Conservation (phyloP, 176 grass and related monocot species). For the Urochloa ruziziensis region DNA sequence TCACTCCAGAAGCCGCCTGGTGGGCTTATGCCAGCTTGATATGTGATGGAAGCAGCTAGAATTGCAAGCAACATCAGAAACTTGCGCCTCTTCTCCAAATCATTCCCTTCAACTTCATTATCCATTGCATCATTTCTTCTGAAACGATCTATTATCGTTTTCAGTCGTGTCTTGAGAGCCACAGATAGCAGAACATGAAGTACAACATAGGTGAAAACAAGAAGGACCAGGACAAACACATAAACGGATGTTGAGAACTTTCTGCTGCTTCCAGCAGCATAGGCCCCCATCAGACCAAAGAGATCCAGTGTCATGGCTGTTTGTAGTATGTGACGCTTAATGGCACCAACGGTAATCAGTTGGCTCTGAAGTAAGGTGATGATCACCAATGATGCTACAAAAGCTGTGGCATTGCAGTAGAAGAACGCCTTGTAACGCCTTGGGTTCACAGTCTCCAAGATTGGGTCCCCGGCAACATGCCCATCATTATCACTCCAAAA, state of each 20-base stretch:
- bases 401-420: conserved; percentile 56
- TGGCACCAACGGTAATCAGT: conserved; percentile 3
- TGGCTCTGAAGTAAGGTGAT: conserved; percentile 49
- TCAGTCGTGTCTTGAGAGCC: neutral
- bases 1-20: conserved; percentile 47
- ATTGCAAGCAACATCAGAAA: too few relatives aligned
- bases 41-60: conserved; percentile 35
- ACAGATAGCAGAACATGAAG: conserved; percentile 38
- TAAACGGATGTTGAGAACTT: conserved; percentile 35
- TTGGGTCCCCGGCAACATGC: conserved; percentile 22
- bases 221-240: conserved; percentile 27
- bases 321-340: conserved; percentile 40
- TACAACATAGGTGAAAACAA: conserved; percentile 38
- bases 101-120: neutral
- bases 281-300: conserved; percentile 61
- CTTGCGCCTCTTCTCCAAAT: conserved; percentile 5
- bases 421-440: conserved; percentile 50
- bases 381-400: conserved; percentile 57
- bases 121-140: neutral
- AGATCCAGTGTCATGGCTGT: conserved; percentile 45
- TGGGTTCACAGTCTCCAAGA: neutral
- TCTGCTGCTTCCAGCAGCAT: conserved; percentile 45
- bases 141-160: neutral
- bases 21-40: conserved; percentile 54
- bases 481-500: conserved; percentile 35